Conservation (phyloP, 192 early-diverging fungal species). For the Rhizophagus clarus region DNA sequence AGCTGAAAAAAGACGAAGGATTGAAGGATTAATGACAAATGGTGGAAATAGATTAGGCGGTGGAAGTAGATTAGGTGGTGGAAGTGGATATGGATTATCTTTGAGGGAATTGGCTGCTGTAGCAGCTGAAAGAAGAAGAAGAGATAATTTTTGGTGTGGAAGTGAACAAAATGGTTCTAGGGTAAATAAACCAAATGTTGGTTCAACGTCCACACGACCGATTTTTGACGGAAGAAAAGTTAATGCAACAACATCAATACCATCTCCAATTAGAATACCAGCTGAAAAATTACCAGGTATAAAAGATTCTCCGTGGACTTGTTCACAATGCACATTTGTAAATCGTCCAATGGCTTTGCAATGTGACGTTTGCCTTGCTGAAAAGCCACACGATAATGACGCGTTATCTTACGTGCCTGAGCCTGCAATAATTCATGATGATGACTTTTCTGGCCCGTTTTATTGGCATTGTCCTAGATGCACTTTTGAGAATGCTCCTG, state of each 20-base stretch:
- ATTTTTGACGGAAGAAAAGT: too few relatives aligned
- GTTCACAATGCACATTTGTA: conserved; percentile 58
- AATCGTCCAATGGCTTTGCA: conserved; percentile 47
- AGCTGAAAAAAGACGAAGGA: conserved; percentile 54
- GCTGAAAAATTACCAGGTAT: background rate
- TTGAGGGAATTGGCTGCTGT: conserved; percentile 63
- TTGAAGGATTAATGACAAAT: conserved; percentile 57
- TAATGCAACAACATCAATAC: background rate
- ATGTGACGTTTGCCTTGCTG: conserved; percentile 49
- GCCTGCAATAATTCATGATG: background rate
- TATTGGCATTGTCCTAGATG: conserved; percentile 18
- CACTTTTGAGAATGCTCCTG: conserved; percentile 3
- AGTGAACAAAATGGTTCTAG: conserved; percentile 28
- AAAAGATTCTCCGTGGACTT: conserved; percentile 42
- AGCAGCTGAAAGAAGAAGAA: conserved; percentile 67
- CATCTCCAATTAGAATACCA: background rate
- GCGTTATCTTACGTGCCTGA: background rate
- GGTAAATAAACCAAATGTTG: background rate
- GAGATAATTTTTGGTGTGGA: conserved; percentile 75
- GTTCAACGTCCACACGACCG: too few relatives aligned
- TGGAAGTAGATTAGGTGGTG: too few relatives aligned
- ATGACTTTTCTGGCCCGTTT: background rate
- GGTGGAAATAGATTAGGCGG: conserved; percentile 57
- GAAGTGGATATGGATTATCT: conserved; percentile 29
- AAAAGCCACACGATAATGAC: conserved; percentile 26